These are phyloP conservation scores for Suillus ampliporus DNA, from an alignment of 768 basidiomycete genomes.

Conservation along the genomic window DNA sequence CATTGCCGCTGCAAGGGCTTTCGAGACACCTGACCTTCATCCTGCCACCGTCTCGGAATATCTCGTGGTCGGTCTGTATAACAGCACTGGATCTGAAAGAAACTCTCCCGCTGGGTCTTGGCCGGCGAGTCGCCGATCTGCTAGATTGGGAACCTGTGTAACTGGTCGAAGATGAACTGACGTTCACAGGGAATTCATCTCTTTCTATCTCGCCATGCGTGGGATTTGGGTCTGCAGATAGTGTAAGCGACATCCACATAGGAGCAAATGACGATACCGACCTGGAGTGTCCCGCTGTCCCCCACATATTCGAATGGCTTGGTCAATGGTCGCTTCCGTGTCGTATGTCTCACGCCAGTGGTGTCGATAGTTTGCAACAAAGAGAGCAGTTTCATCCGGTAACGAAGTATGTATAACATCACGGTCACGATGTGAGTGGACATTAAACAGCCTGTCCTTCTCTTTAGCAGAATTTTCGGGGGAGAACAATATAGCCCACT, in stretches of 20 bases:
- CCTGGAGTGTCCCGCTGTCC: neutral
- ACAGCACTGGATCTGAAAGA: neutral
- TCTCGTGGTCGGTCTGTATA: neutral
- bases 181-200: neutral
- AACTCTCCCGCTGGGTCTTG: neutral
- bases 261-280: neutral
- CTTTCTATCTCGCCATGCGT: neutral
- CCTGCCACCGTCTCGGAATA: constrained; percentile 1
- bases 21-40: neutral
- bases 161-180: neutral
- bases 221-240: neutral
- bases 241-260: neutral
- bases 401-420: neutral
- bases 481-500: too few relatives aligned
- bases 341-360: neutral
- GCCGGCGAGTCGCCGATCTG: neutral
- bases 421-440: neutral
- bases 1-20: neutral
- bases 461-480: neutral
- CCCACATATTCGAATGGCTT: neutral
- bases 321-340: neutral
- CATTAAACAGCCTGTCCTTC: neutral
- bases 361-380: neutral
- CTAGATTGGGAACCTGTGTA: neutral
- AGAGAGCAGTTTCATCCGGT: neutral